These are phyloP conservation scores for Lichtheimia corymbifera DNA, from an alignment of 371 early-diverging fungal species.

Conservation along the genomic window DNA sequence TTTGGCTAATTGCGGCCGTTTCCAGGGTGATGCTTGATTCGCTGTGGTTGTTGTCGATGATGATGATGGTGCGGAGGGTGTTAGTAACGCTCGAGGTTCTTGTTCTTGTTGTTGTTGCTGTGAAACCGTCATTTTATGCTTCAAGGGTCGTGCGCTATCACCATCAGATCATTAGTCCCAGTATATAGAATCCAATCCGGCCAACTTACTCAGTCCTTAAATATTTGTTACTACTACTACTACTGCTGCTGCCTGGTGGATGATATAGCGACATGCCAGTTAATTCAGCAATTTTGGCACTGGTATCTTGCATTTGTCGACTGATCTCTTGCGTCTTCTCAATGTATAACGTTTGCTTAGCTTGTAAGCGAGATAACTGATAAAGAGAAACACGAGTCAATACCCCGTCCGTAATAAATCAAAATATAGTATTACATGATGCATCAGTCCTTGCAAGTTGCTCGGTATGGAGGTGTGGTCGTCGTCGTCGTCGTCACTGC, in stretches of 20 bases:
- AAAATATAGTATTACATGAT: slow-evolving; percentile 2
- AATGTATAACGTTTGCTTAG: slow-evolving; percentile 18
- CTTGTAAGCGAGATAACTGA: slow-evolving; percentile 18
- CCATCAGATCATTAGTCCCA: too few relatives aligned
- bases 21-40: too few relatives aligned
- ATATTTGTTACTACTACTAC: too few relatives aligned
- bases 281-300: slow-evolving; percentile 13
- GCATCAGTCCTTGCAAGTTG: slow-evolving; percentile 17
- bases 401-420: not conserved
- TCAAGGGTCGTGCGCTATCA: too few relatives aligned
- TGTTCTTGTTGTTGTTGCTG: too few relatives aligned
- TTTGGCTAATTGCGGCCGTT: slow-evolving; percentile 4
- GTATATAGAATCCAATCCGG: too few relatives aligned
- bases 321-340: slow-evolving; percentile 17
- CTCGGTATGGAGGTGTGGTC: not conserved
- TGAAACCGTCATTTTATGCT: too few relatives aligned
- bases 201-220: too few relatives aligned
- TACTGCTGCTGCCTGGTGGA: not conserved
- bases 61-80: not conserved
- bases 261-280: not conserved
- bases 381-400: not conserved
- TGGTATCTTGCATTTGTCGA: slow-evolving; percentile 11
- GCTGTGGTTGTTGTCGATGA: not conserved
- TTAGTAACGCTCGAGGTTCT: not conserved
- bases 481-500: slow-evolving; percentile 7